Evolutionary conservation across 225 moss, liverwort and hornwort genomes (phyloP).

Genomic region (Marchantia paleacea): DNA sequence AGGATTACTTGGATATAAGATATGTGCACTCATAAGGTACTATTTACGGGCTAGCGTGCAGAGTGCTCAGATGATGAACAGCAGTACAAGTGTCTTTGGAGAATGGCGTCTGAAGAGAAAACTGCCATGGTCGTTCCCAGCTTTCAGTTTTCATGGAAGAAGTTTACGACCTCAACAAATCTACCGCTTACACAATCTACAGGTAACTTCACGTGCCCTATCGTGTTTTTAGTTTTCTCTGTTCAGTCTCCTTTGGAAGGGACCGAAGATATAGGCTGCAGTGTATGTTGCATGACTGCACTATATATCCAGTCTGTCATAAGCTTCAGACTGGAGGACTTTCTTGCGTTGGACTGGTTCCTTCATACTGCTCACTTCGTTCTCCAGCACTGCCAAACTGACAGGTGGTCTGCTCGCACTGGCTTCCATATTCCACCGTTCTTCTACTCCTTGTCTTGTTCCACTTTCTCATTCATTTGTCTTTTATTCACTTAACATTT

Average conservation of each 20-base stretch:
- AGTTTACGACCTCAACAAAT: conserved; percentile 9
- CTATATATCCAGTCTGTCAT: no score
- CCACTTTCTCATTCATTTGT: no score
- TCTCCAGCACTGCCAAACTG: no score
- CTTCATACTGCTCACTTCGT: no score
- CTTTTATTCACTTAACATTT: neutral
- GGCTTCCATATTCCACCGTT: no score
- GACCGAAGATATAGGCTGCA: neutral
- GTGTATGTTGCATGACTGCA: neutral
- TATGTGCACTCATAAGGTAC: neutral
- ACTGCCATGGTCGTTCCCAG: conserved; percentile 39
- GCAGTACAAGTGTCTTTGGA: conserved; percentile 40
- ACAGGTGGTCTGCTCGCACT: neutral
- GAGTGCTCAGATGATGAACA: conserved; percentile 33
- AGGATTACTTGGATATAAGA: no score
- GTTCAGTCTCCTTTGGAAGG: no score
- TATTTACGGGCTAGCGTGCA: conserved; percentile 22
- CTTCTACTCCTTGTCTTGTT: no score
- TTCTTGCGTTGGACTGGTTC: no score
- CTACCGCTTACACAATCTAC: conserved; percentile 1
- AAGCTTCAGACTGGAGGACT: no score
- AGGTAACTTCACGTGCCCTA: neutral
- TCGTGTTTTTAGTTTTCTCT: neutral
- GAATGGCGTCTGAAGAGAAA: conserved; percentile 33
- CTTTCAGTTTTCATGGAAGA: conserved; percentile 32